Evolutionary conservation across 2,329 filamentous ascomycete genomes (phyloP).

Genomic region (Fusarium virguliforme): DNA sequence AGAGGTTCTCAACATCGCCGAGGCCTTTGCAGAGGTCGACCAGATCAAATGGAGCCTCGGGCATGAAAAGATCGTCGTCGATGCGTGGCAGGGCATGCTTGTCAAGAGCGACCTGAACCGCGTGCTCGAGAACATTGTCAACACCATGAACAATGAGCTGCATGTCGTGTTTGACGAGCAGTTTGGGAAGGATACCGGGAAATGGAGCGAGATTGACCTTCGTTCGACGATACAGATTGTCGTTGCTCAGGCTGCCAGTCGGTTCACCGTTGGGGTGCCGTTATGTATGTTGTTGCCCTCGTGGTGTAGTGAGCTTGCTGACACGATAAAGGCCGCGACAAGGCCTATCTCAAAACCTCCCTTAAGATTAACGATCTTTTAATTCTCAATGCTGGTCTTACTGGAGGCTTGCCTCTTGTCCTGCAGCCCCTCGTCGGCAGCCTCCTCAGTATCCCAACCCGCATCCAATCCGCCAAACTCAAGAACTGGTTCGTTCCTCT

Average conservation of each 20-base stretch:
- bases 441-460: slow-evolving; percentile 45
- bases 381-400: slow-evolving; percentile 54
- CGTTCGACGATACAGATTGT: slow-evolving; percentile 49
- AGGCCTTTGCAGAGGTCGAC: slow-evolving; percentile 59
- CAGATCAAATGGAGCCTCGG: slow-evolving; percentile 59
- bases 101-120: slow-evolving; percentile 58
- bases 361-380: slow-evolving; percentile 54
- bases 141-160: slow-evolving; percentile 57
- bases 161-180: slow-evolving; percentile 54
- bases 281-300: slow-evolving; percentile 48
- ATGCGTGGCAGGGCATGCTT: slow-evolving; percentile 57
- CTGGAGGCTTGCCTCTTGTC: slow-evolving; percentile 51
- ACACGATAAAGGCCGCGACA: slow-evolving; percentile 50
- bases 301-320: background rate
- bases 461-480: slow-evolving; percentile 47
- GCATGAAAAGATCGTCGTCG: slow-evolving; percentile 52
- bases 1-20: slow-evolving; percentile 52
- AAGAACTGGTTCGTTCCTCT: slow-evolving; percentile 50
- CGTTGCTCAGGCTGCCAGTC: slow-evolving; percentile 52
- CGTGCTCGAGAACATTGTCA: slow-evolving; percentile 55
- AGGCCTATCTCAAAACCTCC: slow-evolving; percentile 54
- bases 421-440: slow-evolving; percentile 55
- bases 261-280: slow-evolving; percentile 54
- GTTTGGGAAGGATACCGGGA: slow-evolving; percentile 55
- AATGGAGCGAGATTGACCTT: slow-evolving; percentile 57